Conservation (phyloP, 2,329 filamentous ascomycete species). For the Pestalotiopsis sp. region DNA sequence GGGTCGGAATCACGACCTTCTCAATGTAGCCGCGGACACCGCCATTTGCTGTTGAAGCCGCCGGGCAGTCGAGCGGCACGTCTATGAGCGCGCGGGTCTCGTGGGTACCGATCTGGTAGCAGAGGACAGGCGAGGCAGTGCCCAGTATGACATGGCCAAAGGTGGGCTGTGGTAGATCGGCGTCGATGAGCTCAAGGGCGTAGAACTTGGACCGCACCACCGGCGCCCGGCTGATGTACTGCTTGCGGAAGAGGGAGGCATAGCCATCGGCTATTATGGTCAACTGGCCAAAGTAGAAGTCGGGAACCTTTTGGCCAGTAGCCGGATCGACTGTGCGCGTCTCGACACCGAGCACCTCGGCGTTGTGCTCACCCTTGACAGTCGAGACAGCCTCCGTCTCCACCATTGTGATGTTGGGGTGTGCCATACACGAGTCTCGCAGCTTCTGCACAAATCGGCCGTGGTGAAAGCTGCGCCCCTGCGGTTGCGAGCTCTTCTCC, state of each 20-base stretch:
- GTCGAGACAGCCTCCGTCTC: conserved; percentile 85
- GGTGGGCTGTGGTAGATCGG: conserved; percentile 71
- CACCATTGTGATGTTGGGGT: conserved; percentile 85
- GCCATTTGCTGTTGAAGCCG: conserved; percentile 73
- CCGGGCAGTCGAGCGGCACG: conserved; percentile 76
- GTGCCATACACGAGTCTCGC: conserved; percentile 71
- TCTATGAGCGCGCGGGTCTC: conserved; percentile 92
- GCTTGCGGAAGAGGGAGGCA: conserved; percentile 85
- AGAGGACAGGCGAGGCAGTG: conserved; percentile 74
- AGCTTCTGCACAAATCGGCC: conserved; percentile 88
- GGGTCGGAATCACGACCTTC: conserved; percentile 76
- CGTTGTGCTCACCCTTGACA: conserved; percentile 68
- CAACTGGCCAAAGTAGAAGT: conserved; percentile 85
- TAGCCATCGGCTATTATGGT: conserved; percentile 94
- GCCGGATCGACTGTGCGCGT: conserved; percentile 65
- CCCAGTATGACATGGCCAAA: conserved; percentile 90
- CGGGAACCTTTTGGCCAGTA: conserved; percentile 58
- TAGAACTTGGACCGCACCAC: conserved; percentile 86
- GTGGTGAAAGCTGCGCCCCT: conserved; percentile 89
- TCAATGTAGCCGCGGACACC: conserved; percentile 84
- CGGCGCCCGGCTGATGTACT: conserved; percentile 69
- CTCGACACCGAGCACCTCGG: conserved; percentile 82
- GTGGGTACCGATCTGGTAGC: conserved; percentile 96
- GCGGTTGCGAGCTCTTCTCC: conserved; percentile 48
- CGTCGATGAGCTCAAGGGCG: conserved; percentile 89